phyloP scores from a whole-genome alignment of 2,329 filamentous ascomycete species.

The Penicillium sp. region DNA sequence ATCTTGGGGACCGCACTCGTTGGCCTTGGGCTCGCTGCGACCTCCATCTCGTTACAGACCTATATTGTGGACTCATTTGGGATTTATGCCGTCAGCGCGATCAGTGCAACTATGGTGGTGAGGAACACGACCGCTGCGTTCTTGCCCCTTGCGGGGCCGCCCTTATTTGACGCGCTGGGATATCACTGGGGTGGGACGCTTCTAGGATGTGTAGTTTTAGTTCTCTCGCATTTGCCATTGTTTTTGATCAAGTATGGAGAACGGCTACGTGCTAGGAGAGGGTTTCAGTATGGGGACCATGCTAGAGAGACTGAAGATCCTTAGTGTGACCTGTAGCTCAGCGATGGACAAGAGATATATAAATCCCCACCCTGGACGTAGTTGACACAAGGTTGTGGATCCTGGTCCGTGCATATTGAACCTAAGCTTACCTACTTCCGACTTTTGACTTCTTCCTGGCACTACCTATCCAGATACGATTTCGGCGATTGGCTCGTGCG shows the following conservation, averaged over 20 bases:
- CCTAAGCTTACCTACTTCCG: neutral
- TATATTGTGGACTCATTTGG: too few relatives aligned
- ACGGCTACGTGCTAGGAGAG: neutral
- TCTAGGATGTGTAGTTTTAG: neutral
- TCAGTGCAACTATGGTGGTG: too few relatives aligned
- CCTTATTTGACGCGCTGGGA: neutral
- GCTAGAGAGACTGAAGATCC: neutral
- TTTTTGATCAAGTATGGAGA: neutral
- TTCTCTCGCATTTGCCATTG: neutral
- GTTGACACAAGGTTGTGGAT: conserved; percentile 6
- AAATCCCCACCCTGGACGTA: neutral
- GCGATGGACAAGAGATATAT: neutral
- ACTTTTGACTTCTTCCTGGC: neutral
- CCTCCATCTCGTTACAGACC: too few relatives aligned
- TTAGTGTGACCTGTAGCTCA: neutral
- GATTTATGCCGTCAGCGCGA: too few relatives aligned
- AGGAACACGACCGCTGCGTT: too few relatives aligned
- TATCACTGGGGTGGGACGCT: neutral
- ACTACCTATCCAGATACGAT: neutral
- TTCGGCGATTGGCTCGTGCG: neutral
- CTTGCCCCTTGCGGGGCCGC: neutral
- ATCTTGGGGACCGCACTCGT: neutral
- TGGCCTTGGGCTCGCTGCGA: too few relatives aligned
- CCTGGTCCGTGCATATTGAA: neutral
- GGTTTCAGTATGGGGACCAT: neutral